Base-by-base conservation (phyloP, 2,329 filamentous ascomycete genomes). In the Dactylonectria macrodidyma region DNA sequence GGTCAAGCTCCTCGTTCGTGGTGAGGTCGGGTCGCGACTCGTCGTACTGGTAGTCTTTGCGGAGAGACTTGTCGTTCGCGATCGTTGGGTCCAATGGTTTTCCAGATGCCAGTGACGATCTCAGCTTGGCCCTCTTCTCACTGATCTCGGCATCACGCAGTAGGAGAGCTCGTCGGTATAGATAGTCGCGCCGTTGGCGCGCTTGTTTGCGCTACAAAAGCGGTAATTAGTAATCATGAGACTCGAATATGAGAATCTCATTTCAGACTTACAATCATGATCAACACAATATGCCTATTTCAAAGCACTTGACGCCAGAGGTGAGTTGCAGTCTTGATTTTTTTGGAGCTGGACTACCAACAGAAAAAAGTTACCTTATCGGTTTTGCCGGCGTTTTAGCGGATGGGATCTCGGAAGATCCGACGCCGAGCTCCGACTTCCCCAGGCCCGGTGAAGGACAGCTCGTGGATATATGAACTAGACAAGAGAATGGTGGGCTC, bases 41-140 rank as follows among this genome's bases (percentile, higher is more conserved):
- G 79, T 99, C 96, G 80, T 95, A 99, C 78, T 95, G 95, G 83
- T 93, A 98, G 79, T 98, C 94, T 78, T 93, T 91, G 50, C 95
- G 90, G 62, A 99, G 84, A 34, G 88, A 80, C 81, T 94, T 94
- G 83, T 99, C 95, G 77, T 97, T 93, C 62, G 95, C 94, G 72
- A 98, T 93, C 41, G 88, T 86, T 26, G 93, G 89, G 73, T 95
- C 93, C 55, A 97, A 84, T 9, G 94, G 93, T 78, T 96, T 97
- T 71, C 96, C 96, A 10, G 93, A 94, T 24, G 96, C 95, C 58
- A 98, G 87, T 10, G 95, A 95, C 38, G 92, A 90, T 79, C 95
- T 93, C 62, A 99, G 84, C 79, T 97, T 93, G 46, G 95, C 92
- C 76, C 95, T 88, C 81, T 97, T 97, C 80, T 97, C 94, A 65